A percentile compares a stretch with the other conserved stretches of the same genome.
These are phyloP conservation scores for Mortierella sp. DNA, from an alignment of 371 early-diverging fungal genomes.

Conservation along the genomic window DNA sequence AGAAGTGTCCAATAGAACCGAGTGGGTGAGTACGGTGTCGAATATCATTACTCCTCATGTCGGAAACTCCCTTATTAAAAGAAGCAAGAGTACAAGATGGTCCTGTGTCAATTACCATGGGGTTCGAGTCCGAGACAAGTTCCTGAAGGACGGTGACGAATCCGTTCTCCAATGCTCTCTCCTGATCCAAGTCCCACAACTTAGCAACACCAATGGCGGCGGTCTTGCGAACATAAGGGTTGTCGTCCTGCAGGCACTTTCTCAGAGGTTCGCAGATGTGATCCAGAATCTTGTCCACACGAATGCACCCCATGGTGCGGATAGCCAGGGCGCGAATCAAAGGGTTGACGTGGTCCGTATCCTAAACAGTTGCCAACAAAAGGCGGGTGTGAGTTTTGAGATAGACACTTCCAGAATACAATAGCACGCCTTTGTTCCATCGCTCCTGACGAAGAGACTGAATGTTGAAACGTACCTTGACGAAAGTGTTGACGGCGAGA, in stretches of 20 bases:
- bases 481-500: slow-evolving; percentile 82
- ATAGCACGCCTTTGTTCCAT: neutral
- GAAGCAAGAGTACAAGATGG: neutral
- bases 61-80: neutral
- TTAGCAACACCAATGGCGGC: slow-evolving; percentile 81
- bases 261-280: slow-evolving; percentile 90
- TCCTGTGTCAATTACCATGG: slow-evolving; percentile 68
- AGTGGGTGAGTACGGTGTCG: neutral
- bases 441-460: slow-evolving; percentile 58
- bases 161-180: slow-evolving; percentile 80
- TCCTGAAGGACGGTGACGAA: slow-evolving; percentile 90
- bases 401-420: neutral
- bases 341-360: slow-evolving; percentile 94
- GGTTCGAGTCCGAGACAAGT: slow-evolving; percentile 92
- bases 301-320: slow-evolving; percentile 88
- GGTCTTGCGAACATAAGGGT: slow-evolving; percentile 84
- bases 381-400: slow-evolving; percentile 86
- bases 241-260: slow-evolving; percentile 82
- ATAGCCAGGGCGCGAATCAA: slow-evolving; percentile 97
- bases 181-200: slow-evolving; percentile 84
- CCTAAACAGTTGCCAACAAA: slow-evolving; percentile 85
- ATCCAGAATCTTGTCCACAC: slow-evolving; percentile 88
- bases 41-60: neutral
- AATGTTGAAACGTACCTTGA: slow-evolving; percentile 66
- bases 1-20: neutral